Percentiles rank a stretch among this genome's conserved stretches.
Evolutionary conservation across 805 yeast species (phyloP).

Genomic region (Candida michaelii): DNA sequence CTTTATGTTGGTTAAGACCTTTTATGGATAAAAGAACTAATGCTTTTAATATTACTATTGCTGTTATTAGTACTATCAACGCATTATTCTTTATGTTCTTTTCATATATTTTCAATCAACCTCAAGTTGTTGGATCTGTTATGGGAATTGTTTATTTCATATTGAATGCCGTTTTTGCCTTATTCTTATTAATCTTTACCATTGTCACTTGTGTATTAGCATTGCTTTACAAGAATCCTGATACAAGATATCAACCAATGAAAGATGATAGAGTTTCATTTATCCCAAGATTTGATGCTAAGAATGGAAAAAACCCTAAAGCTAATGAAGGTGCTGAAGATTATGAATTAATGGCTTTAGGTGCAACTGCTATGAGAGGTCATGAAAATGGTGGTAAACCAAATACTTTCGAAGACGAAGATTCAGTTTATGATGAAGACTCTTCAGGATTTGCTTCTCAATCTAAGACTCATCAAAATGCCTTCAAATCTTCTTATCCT

Average conservation of each 20-base stretch:
- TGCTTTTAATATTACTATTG: constrained; percentile 85
- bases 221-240: constrained; percentile 85
- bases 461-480: constrained; percentile 13
- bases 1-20: constrained; percentile 73
- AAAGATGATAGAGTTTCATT: constrained; percentile 96
- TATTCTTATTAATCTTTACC: constrained; percentile 78
- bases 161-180: constrained; percentile 84
- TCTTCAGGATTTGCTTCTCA: constrained; percentile 16
- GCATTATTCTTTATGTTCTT: constrained; percentile 86
- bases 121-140: constrained; percentile 84
- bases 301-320: constrained; percentile 17
- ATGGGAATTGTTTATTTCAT: constrained; percentile 90
- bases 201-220: constrained; percentile 86
- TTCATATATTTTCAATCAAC: constrained; percentile 79
- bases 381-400: constrained; percentile 44
- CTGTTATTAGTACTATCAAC: constrained; percentile 76
- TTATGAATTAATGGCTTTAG: constrained; percentile 70
- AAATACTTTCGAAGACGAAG: constrained; percentile 27
- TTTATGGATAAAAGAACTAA: constrained; percentile 94
- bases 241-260: constrained; percentile 92
- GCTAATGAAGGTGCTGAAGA: constrained; percentile 35
- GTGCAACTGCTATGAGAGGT: constrained; percentile 66
- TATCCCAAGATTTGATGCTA: constrained; percentile 61
- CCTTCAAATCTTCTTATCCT: constrained; percentile 13
- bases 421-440: constrained; percentile 33